Evolutionary conservation across 176 grass and related monocot genomes (phyloP).

Genomic region (Cenchrus fungigraminus): DNA sequence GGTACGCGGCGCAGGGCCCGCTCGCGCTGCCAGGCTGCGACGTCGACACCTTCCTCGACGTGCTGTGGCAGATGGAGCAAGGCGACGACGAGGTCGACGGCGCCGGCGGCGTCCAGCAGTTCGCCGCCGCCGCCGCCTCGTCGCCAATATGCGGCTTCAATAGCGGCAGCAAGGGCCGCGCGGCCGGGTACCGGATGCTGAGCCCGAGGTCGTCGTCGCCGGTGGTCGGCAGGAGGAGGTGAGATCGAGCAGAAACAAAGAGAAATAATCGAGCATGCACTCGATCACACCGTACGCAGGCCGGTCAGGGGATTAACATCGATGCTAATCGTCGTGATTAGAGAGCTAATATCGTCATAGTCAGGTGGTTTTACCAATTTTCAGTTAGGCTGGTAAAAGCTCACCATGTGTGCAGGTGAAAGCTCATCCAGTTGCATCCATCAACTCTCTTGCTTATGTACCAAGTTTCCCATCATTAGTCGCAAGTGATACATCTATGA

Average conservation of each 20-base stretch:
- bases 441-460: background rate
- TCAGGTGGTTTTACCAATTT: background rate
- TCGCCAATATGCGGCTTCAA: slow-evolving; percentile 52
- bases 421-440: background rate
- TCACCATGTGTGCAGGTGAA: background rate
- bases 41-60: slow-evolving; percentile 67
- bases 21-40: slow-evolving; percentile 67
- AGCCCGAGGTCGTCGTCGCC: slow-evolving; percentile 39
- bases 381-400: background rate
- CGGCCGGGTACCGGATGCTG: slow-evolving; percentile 46
- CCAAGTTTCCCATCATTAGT: background rate
- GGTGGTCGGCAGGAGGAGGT: background rate
- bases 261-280: background rate
- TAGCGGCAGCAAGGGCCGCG: slow-evolving; percentile 20
- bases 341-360: background rate
- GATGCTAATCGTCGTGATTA: background rate
- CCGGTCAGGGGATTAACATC: background rate
- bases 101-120: background rate
- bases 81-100: slow-evolving; percentile 17
- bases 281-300: background rate
- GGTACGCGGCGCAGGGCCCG: slow-evolving; percentile 64
- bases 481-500: background rate
- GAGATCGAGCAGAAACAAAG: background rate
- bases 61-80: slow-evolving; percentile 68
- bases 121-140: background rate